Evolutionary conservation across 139 green algal species (phyloP).

Genomic region (Chlorella sorokiniana): DNA sequence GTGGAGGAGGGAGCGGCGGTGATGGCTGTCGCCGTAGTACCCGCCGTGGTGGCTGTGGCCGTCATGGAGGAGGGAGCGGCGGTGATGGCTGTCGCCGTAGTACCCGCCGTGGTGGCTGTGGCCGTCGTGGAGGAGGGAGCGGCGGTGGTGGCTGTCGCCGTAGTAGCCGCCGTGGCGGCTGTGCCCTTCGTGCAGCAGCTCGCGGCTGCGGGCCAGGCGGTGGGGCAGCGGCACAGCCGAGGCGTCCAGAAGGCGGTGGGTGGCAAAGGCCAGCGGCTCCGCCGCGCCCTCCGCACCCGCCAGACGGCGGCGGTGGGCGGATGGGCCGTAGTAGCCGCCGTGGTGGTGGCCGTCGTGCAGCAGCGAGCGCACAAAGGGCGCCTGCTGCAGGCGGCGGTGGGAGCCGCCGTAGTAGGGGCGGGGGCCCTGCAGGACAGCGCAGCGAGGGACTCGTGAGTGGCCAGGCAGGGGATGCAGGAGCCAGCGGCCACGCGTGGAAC

Average conservation of each 20-base stretch:
- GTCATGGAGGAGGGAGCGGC: background rate
- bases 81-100: background rate
- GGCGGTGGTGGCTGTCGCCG: background rate
- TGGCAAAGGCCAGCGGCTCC: constrained; percentile 2
- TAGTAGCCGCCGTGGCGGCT: background rate
- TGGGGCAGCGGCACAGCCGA: constrained; percentile 13
- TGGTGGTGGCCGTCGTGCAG: background rate
- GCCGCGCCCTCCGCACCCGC: background rate
- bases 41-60: no score
- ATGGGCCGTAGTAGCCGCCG: background rate
- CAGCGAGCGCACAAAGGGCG: constrained; percentile 2
- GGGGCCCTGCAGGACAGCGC: background rate
- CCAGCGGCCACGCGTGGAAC: no score
- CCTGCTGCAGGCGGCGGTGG: background rate
- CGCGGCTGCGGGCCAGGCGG: background rate
- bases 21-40: no score
- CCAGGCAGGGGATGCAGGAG: background rate
- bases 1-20: no score
- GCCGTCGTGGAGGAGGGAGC: no score
- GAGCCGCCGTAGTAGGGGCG: background rate
- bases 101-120: no score
- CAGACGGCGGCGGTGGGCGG: background rate
- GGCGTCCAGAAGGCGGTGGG: constrained; percentile 19
- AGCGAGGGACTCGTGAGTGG: no score
- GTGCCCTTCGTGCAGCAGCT: background rate